A percentile compares a stretch with the other conserved stretches of the same genome.
Evolutionary conservation across 1,284 basidiomycete genomes (phyloP).

Genomic region (Heterobasidion occidentale): DNA sequence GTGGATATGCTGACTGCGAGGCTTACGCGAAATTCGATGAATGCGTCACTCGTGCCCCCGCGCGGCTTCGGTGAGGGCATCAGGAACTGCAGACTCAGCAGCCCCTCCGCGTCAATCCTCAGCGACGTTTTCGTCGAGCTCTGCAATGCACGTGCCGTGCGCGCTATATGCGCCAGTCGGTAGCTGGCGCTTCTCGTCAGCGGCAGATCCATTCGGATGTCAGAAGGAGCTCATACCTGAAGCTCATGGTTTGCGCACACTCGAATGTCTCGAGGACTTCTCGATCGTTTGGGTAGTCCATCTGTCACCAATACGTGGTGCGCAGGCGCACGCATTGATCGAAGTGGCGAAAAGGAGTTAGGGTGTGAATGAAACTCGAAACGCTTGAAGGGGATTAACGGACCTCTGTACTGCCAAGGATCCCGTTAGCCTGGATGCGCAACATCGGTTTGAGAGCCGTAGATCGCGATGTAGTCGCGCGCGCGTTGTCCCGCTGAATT

Average conservation of each 20-base stretch:
- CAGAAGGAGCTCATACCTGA: conserved; percentile 46
- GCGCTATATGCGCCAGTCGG: conserved; percentile 64
- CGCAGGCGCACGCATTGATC: not conserved
- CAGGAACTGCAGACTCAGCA: conserved; percentile 81
- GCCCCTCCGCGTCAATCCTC: conserved; percentile 72
- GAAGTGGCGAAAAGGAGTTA: not conserved
- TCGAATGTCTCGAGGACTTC: conserved; percentile 88
- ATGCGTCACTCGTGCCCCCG: conserved; percentile 45
- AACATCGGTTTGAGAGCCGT: conserved; percentile 47
- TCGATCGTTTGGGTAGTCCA: conserved; percentile 89
- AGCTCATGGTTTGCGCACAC: conserved; percentile 59
- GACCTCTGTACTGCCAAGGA: conserved; percentile 80
- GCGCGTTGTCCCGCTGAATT: conserved; percentile 19
- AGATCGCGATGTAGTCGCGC: conserved; percentile 6
- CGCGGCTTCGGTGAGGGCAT: conserved; percentile 58
- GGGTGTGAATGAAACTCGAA: not conserved
- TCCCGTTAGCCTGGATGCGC: conserved; percentile 70
- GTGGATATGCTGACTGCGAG: no score
- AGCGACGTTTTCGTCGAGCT: conserved; percentile 81
- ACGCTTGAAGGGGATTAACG: conserved; percentile 6
- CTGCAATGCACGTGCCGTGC: conserved; percentile 67
- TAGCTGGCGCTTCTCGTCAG: conserved; percentile 44
- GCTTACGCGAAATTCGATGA: conserved; percentile 76
- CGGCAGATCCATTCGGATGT: not conserved
- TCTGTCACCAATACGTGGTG: conserved; percentile 33